These are phyloP conservation scores for Pythium aquatile DNA, from an alignment of 352 stramenopile genomes.

Conservation along the genomic window DNA sequence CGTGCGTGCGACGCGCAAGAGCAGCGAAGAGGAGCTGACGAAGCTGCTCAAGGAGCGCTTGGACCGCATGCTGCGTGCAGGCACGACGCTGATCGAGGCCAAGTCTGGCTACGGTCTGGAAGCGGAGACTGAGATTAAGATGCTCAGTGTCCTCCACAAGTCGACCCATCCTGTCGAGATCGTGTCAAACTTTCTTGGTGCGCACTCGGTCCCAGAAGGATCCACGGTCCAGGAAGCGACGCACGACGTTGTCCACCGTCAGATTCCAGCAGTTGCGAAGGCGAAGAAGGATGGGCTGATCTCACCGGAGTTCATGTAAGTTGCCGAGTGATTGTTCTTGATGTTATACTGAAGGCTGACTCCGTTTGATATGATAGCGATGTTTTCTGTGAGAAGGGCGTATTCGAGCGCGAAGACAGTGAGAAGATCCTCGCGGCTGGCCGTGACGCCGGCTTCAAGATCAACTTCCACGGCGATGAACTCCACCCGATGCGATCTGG, in stretches of 20 bases:
- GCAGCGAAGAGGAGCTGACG: conserved; percentile 60
- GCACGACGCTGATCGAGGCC: conserved; percentile 77
- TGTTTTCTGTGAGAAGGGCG: conserved; percentile 84
- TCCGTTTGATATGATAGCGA: conserved; percentile 29
- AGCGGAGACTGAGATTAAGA: conserved; percentile 79
- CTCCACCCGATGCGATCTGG: conserved; percentile 72
- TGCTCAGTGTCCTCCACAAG: conserved; percentile 78
- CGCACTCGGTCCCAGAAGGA: conserved; percentile 75
- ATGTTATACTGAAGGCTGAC: background rate
- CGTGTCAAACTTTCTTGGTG: conserved; percentile 73
- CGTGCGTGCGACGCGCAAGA: conserved; percentile 65
- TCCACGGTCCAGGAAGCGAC: conserved; percentile 62
- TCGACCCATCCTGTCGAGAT: conserved; percentile 67
- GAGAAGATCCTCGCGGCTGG: conserved; percentile 70
- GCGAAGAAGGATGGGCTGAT: conserved; percentile 70
- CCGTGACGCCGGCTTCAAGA: conserved; percentile 57
- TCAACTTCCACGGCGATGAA: conserved; percentile 87
- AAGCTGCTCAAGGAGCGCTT: conserved; percentile 49
- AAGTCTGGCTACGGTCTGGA: conserved; percentile 87
- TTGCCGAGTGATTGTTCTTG: background rate
- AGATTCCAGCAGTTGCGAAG: conserved; percentile 66
- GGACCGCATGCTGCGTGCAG: conserved; percentile 70
- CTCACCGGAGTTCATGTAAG: conserved; percentile 77
- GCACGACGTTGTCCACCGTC: conserved; percentile 68
- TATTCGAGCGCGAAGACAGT: conserved; percentile 81